These are phyloP conservation scores for Citrus cavaleriei DNA, from an alignment of 345 rosid species.

Conservation along the genomic window DNA sequence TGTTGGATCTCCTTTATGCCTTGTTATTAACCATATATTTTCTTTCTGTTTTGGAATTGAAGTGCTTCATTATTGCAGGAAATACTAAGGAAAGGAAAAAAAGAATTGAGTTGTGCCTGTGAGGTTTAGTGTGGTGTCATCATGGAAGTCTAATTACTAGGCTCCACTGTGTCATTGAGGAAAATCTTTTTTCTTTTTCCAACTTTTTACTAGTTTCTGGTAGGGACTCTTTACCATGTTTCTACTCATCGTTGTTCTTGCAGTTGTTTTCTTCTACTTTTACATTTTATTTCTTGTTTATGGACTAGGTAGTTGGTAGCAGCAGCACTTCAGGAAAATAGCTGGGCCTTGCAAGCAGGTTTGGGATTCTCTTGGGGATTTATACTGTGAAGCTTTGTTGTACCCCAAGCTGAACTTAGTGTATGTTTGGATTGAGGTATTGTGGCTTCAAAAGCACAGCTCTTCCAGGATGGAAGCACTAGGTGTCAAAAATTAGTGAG, in stretches of 20 bases:
- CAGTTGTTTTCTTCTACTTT: not conserved
- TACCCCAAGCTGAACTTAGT: not conserved
- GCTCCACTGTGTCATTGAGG: not conserved
- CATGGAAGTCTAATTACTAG: slow-evolving; percentile 5
- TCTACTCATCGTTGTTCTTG: not conserved
- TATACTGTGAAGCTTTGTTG: not conserved
- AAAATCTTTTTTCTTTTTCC: not conserved
- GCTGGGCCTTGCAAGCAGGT: not conserved
- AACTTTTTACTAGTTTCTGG: not conserved
- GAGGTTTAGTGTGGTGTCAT: not conserved
- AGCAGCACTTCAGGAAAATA: not conserved
- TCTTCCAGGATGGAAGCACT: too few species aligned
- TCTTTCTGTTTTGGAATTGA: not conserved
- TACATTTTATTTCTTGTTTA: too few species aligned
- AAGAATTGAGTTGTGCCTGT: not conserved
- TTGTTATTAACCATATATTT: not conserved
- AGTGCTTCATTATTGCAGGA: slow-evolving; percentile 8
- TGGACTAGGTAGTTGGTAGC: not conserved
- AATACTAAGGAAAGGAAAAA: not conserved
- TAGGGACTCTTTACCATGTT: not conserved
- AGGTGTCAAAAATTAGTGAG: too few species aligned
- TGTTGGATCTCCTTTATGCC: not conserved
- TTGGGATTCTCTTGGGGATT: not conserved
- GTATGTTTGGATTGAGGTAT: too few species aligned
- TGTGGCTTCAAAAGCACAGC: too few species aligned